Percentiles rank a stretch among this genome's conserved stretches.
Conservation (phyloP, 1,284 basidiomycete species). For the Papiliotrema fonsecae region DNA sequence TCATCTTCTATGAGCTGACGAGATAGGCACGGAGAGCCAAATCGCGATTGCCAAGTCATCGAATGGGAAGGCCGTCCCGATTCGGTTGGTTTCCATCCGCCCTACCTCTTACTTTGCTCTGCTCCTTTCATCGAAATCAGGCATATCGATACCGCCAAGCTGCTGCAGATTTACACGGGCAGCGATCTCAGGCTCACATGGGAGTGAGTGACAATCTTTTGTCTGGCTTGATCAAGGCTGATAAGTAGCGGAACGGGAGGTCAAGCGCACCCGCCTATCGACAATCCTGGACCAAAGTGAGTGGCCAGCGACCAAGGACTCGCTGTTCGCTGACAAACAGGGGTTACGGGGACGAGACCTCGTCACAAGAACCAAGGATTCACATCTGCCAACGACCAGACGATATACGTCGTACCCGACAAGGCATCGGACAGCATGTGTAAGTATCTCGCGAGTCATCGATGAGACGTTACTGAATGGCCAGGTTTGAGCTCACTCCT, state of each 20-base stretch:
- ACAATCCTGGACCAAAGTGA: conserved; percentile 36
- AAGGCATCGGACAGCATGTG: conserved; percentile 44
- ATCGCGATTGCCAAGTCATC: conserved; percentile 63
- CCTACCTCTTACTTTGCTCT: conserved; percentile 87
- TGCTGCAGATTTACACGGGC: conserved; percentile 82
- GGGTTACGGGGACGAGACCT: conserved; percentile 46
- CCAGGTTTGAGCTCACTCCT: conserved; percentile 46
- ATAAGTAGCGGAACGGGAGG: conserved; percentile 38
- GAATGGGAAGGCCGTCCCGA: conserved; percentile 94
- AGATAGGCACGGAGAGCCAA: conserved; percentile 74
- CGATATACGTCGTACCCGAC: conserved; percentile 19
- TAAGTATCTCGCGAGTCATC: conserved; percentile 11
- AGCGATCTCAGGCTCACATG: conserved; percentile 78
- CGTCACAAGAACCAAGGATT: conserved; percentile 43
- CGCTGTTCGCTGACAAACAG: conserved; percentile 14
- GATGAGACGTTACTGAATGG: neutral
- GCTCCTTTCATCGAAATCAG: conserved; percentile 88
- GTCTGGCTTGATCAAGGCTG: conserved; percentile 1
- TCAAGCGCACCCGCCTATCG: conserved; percentile 20
- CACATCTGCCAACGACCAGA: conserved; percentile 45
- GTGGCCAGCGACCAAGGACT: conserved; percentile 2
- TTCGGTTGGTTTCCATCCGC: conserved; percentile 78
- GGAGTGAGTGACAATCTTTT: conserved; percentile 52
- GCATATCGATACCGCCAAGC: conserved; percentile 73
- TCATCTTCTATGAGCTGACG: conserved; percentile 7